These are phyloP conservation scores for Dendrostoma leiphaemia DNA, from an alignment of 2,329 filamentous ascomycete species.

Conservation along the genomic window DNA sequence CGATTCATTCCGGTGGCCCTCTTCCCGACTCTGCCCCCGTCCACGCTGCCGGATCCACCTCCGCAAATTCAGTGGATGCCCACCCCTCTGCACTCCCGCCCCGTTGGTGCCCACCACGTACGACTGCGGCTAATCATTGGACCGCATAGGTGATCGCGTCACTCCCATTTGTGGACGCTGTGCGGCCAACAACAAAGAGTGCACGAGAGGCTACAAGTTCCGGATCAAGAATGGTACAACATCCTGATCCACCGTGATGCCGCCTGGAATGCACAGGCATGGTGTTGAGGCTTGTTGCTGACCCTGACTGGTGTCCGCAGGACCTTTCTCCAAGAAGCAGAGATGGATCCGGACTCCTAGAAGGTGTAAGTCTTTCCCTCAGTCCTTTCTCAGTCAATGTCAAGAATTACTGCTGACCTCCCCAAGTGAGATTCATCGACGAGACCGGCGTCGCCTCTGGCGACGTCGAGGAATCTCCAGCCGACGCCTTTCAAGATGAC, in stretches of 20 bases:
- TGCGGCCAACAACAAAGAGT: conserved; percentile 24
- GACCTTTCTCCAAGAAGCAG: conserved; percentile 28
- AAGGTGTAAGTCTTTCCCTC: conserved; percentile 22
- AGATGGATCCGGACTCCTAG: conserved; percentile 32
- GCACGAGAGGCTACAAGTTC: conserved; percentile 32
- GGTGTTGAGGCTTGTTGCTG: not conserved
- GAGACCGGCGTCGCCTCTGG: conserved; percentile 21
- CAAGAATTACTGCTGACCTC: not conserved
- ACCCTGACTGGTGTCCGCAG: conserved; percentile 17
- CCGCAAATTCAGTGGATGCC: not conserved
- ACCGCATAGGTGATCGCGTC: conserved; percentile 42
- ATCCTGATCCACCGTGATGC: too few species aligned
- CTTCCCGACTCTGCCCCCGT: too few species aligned
- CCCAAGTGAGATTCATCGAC: conserved; percentile 27
- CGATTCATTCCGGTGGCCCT: too few species aligned
- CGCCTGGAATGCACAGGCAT: too few species aligned
- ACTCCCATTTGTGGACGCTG: conserved; percentile 33
- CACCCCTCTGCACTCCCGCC: not conserved
- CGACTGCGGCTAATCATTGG: too few species aligned
- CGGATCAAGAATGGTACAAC: conserved; percentile 28
- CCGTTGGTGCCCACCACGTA: too few species aligned
- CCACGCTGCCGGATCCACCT: conserved; percentile 4
- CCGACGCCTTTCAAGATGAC: conserved; percentile 13
- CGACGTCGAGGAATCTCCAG: conserved; percentile 5
- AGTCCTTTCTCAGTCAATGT: not conserved